These are phyloP conservation scores for Fraxinus floribunda DNA, from an alignment of 305 asterid genomes.

Conservation along the genomic window DNA sequence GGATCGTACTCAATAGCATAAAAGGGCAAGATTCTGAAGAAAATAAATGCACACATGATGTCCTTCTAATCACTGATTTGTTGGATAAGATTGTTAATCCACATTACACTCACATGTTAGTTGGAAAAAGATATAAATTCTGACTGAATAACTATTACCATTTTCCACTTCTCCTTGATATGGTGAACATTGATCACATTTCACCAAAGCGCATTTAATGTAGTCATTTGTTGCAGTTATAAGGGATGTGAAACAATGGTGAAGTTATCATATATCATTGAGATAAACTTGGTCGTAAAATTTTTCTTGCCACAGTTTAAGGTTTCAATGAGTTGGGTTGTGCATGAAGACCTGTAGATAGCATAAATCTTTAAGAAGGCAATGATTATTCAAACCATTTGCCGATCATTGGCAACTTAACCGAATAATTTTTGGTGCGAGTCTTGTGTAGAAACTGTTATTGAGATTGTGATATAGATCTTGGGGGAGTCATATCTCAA, in stretches of 20 bases:
- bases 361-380: background rate
- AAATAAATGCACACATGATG: background rate
- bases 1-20: background rate
- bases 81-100: background rate
- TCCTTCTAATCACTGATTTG: background rate
- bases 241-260: background rate
- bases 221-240: background rate
- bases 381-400: background rate
- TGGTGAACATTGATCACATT: background rate
- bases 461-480: background rate
- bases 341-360: background rate
- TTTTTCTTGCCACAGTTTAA: background rate
- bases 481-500: no score
- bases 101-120: background rate
- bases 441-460: background rate
- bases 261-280: background rate
- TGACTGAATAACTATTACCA: background rate
- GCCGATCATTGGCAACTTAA: background rate
- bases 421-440: background rate
- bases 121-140: background rate
- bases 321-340: background rate
- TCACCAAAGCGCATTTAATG: background rate
- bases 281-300: background rate
- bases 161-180: background rate
- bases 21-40: background rate